Base-by-base conservation (phyloP, 2,329 filamentous ascomycete species). In the Pseudogymnoascus destructans region DNA sequence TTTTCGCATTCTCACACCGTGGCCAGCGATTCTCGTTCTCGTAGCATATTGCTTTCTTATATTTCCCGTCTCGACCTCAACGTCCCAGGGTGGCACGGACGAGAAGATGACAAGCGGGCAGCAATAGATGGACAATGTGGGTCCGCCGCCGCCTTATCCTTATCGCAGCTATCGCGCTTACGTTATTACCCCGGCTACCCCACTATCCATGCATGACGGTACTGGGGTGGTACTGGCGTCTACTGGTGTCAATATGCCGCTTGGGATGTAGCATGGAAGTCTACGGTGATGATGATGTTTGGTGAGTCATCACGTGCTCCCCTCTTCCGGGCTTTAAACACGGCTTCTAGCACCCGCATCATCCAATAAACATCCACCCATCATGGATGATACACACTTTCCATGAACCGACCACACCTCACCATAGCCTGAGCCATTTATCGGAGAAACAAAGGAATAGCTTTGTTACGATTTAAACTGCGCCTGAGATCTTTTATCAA, bases 301-400 rank as follows among this genome's bases (percentile, higher is more conserved):
- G 23, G 23, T 25, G 21, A 49, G 42, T 5, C n/a, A 23, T 52
- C 46, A 52, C 46, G 46, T 52, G 46, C 46, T 52, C 46, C 36
- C 38, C 19, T 42, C 19, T 21, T 25, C 13, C 42, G 23, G 46
- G 46, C 23, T 52, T 52, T 25, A 11, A 27, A 42, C 19, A 42
- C 38, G 38, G 38, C 38, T 42, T 42, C 19, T 21, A 42, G 27
- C 25, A 52, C 46, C 46, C n/a, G 46, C 46, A 6, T 52, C 46
- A 6, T 52, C 46, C 46, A 52, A 52, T 52, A 25, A 52, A 30
- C 46, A 52, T 52, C 46, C 25, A 30, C 46, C 23, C 23, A 52
- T 52, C 46, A 52, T 52, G 46, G 46, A 52, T 52, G 46, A 52
- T 52, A 52, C 46, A 52, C 46, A 52, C 46, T 30, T 52, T 9